Percentiles rank a stretch among this genome's conserved stretches.
Evolutionary conservation across 306 rosid genomes (phyloP).

Genomic region (Rosa rugosa): DNA sequence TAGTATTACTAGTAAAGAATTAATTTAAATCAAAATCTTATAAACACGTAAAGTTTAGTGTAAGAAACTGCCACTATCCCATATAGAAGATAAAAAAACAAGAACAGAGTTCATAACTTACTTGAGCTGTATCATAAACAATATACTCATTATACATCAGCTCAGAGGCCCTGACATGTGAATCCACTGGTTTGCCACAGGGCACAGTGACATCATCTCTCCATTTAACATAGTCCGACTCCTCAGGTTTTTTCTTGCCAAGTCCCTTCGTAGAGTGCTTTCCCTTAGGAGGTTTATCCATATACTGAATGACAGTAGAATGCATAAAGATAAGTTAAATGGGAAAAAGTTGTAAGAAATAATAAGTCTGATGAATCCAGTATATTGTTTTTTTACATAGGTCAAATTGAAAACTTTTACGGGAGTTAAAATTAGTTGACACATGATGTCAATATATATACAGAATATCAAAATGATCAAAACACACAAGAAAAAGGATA

Average conservation of each 20-base stretch:
- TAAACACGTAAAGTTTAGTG: neutral
- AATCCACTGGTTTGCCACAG: slow-evolving; percentile 86
- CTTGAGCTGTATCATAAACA: slow-evolving; percentile 85
- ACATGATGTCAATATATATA: neutral
- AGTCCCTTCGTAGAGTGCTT: slow-evolving; percentile 94
- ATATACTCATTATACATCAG: slow-evolving; percentile 96
- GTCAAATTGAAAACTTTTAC: neutral
- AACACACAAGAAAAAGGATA: slow-evolving; percentile 17
- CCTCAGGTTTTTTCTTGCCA: slow-evolving; percentile 76
- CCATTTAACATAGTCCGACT: slow-evolving; percentile 66
- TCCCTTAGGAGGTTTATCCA: slow-evolving; percentile 91
- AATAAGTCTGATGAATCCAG: neutral
- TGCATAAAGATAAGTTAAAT: slow-evolving; percentile 7
- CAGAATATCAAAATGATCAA: neutral
- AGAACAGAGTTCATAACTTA: slow-evolving; percentile 43
- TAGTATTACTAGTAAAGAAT: neutral
- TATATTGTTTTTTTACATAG: neutral
- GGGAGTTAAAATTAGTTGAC: neutral
- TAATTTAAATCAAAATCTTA: neutral
- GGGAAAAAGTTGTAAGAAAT: neutral
- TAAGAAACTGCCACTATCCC: neutral
- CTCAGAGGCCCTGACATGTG: slow-evolving; percentile 65
- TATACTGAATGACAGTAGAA: slow-evolving; percentile 49
- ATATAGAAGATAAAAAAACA: slow-evolving; percentile 16
- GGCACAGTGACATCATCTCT: slow-evolving; percentile 77